Conservation (phyloP, 1,284 basidiomycete species). For the Ganoderma lingzhi region DNA sequence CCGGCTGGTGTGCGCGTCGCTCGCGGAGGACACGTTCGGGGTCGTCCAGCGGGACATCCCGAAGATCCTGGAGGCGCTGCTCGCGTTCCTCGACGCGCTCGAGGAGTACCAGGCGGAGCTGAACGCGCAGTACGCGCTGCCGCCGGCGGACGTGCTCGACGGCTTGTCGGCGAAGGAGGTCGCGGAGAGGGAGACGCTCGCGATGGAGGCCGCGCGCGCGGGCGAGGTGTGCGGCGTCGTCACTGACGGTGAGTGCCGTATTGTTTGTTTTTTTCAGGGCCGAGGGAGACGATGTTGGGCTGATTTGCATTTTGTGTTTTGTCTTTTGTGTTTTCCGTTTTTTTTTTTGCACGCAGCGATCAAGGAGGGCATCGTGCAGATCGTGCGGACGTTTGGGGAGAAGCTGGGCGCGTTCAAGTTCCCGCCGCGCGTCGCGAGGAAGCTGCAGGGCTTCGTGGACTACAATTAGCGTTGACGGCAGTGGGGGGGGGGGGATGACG, state of each 20-base stretch:
- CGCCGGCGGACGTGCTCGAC: slow-evolving; percentile 46
- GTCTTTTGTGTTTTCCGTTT: no score
- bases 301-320: slow-evolving; percentile 22
- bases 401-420: slow-evolving; percentile 82
- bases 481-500: not conserved
- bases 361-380: slow-evolving; percentile 70
- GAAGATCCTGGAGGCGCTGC: slow-evolving; percentile 77
- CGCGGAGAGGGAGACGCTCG: slow-evolving; percentile 44
- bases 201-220: slow-evolving; percentile 57
- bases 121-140: slow-evolving; percentile 45
- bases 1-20: slow-evolving; percentile 73
- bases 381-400: slow-evolving; percentile 78
- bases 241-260: slow-evolving; percentile 59
- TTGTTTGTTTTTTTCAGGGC: not conserved
- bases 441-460: slow-evolving; percentile 78
- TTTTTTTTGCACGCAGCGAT: slow-evolving; percentile 65
- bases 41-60: slow-evolving; percentile 87
- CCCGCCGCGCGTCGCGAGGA: slow-evolving; percentile 67
- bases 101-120: slow-evolving; percentile 68
- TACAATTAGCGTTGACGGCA: slow-evolving; percentile 43
- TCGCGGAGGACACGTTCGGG: slow-evolving; percentile 83
- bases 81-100: slow-evolving; percentile 70
- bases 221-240: slow-evolving; percentile 64
- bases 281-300: not conserved
- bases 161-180: slow-evolving; percentile 41